Evolutionary conservation across 805 yeast genomes (phyloP).

Genomic region (Starmera dryadoides): DNA sequence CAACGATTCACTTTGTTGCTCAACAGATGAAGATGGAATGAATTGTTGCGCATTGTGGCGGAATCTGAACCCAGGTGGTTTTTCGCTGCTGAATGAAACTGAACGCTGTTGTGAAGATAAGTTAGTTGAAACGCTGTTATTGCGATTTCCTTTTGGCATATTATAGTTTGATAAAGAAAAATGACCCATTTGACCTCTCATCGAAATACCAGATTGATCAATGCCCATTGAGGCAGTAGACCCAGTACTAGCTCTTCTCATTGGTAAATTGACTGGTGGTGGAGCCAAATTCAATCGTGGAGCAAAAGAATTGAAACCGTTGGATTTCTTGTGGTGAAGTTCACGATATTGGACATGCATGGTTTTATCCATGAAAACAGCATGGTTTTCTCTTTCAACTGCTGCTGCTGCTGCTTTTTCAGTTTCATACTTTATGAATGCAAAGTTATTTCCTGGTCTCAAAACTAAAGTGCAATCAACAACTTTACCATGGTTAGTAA

Average conservation of each 20-base stretch:
- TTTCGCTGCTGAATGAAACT: constrained; percentile 13
- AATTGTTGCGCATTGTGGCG: constrained; percentile 3
- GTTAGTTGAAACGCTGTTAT: background rate
- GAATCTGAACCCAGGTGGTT: constrained; percentile 1
- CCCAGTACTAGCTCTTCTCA: constrained; percentile 30
- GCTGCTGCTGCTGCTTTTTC: constrained; percentile 82
- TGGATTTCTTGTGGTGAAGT: constrained; percentile 28
- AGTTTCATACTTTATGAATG: constrained; percentile 58
- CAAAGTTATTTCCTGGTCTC: constrained; percentile 49
- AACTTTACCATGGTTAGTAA: constrained; percentile 61
- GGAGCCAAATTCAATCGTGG: constrained; percentile 60
- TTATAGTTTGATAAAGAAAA: background rate
- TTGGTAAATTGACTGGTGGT: constrained; percentile 65
- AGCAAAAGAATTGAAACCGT: constrained; percentile 14
- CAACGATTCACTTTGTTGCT: background rate
- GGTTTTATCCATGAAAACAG: constrained; percentile 63
- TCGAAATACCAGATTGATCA: background rate
- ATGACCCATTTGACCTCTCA: background rate
- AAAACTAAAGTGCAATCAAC: constrained; percentile 46
- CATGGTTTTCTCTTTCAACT: constrained; percentile 78
- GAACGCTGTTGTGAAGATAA: constrained; percentile 7
- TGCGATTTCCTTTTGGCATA: background rate
- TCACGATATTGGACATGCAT: constrained; percentile 85
- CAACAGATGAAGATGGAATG: background rate
- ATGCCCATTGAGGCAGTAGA: constrained; percentile 6